Base-by-base conservation (phyloP, 495 filamentous ascomycete genomes). In the Trichoderma parareesei region DNA sequence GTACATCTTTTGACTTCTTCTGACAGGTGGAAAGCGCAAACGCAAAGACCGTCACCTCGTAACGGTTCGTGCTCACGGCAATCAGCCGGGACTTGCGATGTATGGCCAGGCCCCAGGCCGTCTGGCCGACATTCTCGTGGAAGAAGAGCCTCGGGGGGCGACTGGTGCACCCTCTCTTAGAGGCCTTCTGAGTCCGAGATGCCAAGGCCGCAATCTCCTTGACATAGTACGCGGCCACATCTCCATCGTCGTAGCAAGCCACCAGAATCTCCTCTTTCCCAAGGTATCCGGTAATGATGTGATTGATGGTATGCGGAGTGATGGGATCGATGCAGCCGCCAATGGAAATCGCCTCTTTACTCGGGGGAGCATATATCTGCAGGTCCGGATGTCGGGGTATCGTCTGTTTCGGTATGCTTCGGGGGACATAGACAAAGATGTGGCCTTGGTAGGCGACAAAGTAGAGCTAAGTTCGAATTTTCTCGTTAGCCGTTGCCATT, bases 71-170 rank as follows among this genome's bases (percentile, higher is more conserved):
- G 63, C 88, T 87, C 18, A 93, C 88, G 0, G 92, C 94, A 63
- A 98, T 84, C 44, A 97, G 73, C 3, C 92, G 82, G 13, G 88
- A 87, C 66, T 86, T 79, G 67, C 87, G 84, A 69, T 98, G 93
- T 14, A 94, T 83, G 7, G 93, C 90, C 43, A 98, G 71, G 1
- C 94, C 94, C 94, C 94, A 98, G 4, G 91, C 93, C 65, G 90
- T 93, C 37, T 71, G 75, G 2, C 81, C 84, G 20, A 97, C 91
- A 73, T 88, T 89, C 63, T 88, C 81, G 69, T 85, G 82, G 65
- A 95, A 90, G 72, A 93, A 89, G 0, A 72, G 71, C 11, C 42
- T 18, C 9, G 60, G 42, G 13, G 6, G 14, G 10, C 37, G 60
- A 35, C 11, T 40, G 5, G 38, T 16, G 60, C 33, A 18, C 10